These are phyloP conservation scores for Puccinia hordei DNA, from an alignment of 1,284 basidiomycete genomes.

Conservation along the genomic window DNA sequence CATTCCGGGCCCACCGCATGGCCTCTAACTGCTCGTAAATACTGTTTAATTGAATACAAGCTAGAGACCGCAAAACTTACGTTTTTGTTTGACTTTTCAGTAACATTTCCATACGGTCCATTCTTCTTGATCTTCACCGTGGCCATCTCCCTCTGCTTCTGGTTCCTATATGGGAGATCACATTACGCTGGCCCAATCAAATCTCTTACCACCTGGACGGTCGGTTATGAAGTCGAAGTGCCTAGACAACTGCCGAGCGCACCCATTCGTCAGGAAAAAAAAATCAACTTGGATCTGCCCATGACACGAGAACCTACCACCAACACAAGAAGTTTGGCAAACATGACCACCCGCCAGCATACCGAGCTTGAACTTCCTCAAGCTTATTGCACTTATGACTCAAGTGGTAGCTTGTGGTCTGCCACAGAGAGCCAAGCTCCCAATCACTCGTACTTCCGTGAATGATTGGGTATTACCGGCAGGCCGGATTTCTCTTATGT, in stretches of 20 bases:
- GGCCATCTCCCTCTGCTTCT: neutral
- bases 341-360: neutral
- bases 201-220: slow-evolving; percentile 45
- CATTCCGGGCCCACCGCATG: neutral
- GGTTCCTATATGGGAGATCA: slow-evolving; percentile 32
- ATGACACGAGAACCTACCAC: neutral
- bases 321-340: neutral
- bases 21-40: slow-evolving; percentile 13
- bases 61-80: neutral
- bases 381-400: slow-evolving; percentile 28
- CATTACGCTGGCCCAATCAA: slow-evolving; percentile 43
- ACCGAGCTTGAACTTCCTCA: slow-evolving; percentile 23
- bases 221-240: slow-evolving; percentile 46
- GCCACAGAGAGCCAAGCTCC: slow-evolving; percentile 17
- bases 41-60: neutral
- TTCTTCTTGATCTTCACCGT: neutral
- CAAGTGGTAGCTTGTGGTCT: slow-evolving; percentile 39
- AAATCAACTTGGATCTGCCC: neutral
- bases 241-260: slow-evolving; percentile 3
- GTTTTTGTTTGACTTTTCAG: slow-evolving; percentile 3
- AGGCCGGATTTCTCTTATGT: neutral
- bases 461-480: neutral
- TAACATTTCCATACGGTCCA: slow-evolving; percentile 22
- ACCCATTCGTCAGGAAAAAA: neutral
- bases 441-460: neutral